Evolutionary conservation across 495 filamentous ascomycete genomes (phyloP).

Genomic region (Tuber microsphaerosporum): DNA sequence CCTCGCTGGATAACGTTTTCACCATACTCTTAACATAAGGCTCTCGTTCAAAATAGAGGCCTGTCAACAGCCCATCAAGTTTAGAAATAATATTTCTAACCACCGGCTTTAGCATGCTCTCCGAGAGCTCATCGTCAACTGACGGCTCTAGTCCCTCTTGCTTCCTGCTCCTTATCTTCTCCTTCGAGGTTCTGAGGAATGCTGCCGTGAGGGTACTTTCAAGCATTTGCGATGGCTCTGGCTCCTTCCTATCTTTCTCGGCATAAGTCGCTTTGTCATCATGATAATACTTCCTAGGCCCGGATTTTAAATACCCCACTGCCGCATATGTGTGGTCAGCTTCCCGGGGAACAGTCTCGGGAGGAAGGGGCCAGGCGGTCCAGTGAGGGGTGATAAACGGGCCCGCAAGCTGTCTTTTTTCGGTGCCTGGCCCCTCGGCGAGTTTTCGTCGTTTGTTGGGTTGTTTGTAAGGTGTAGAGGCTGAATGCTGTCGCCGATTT

Average conservation of each 20-base stretch:
- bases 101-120: conserved; percentile 19
- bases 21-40: conserved; percentile 9
- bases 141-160: conserved; percentile 4
- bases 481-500: not conserved
- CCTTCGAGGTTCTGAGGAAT: conserved; percentile 16
- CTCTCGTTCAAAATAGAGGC: conserved; percentile 20
- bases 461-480: conserved; percentile 3
- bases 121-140: conserved; percentile 21
- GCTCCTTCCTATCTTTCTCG: too few species aligned
- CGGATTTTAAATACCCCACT: conserved; percentile 5
- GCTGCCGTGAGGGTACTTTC: conserved; percentile 17
- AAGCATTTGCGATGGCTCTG: conserved; percentile 21
- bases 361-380: conserved; percentile 31
- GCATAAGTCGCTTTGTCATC: conserved; percentile 17
- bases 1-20: not conserved
- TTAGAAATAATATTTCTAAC: conserved; percentile 25
- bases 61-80: conserved; percentile 18
- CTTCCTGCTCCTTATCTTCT: conserved; percentile 8
- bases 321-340: conserved; percentile 11
- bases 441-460: conserved; percentile 8
- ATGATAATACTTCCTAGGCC: conserved; percentile 5
- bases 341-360: conserved; percentile 22
- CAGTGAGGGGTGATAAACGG: conserved; percentile 24
- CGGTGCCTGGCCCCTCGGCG: not conserved
- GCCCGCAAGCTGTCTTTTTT: not conserved